Evolutionary conservation across 2,329 filamentous ascomycete species (phyloP).

Genomic region (Trichoderma gracile): DNA sequence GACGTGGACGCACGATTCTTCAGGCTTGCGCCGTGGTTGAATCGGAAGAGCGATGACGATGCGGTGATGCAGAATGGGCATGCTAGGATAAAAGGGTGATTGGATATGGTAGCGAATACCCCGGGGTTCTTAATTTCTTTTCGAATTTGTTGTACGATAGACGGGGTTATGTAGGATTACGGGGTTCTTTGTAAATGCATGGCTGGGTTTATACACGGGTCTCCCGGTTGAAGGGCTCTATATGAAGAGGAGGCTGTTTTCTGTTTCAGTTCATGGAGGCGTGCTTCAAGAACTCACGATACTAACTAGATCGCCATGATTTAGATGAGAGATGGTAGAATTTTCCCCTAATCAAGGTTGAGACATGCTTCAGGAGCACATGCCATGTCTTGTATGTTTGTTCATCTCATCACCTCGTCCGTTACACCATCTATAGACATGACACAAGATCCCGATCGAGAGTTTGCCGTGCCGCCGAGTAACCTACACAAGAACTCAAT

Average conservation of each 20-base stretch:
- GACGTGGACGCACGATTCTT: slow-evolving; percentile 39
- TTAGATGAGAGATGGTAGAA: too few species aligned
- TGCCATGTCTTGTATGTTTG: background rate
- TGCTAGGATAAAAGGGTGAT: slow-evolving; percentile 29
- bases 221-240: background rate
- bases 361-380: background rate
- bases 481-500: background rate
- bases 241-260: background rate
- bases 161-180: slow-evolving; percentile 11
- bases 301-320: too few species aligned
- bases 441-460: background rate
- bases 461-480: background rate
- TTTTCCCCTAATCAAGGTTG: too few species aligned
- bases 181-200: slow-evolving; percentile 4
- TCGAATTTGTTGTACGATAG: slow-evolving; percentile 19
- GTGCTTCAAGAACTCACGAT: background rate
- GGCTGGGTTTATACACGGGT: background rate
- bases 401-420: background rate
- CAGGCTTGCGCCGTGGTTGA: slow-evolving; percentile 6
- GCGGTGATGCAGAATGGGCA: slow-evolving; percentile 27
- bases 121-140: background rate
- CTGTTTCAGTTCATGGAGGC: background rate
- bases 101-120: slow-evolving; percentile 29
- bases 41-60: background rate
- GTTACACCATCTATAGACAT: background rate